Percentiles rank a stretch among this genome's conserved stretches.
Evolutionary conservation across 306 rosid genomes (phyloP).

Genomic region (Glycine latifolia): DNA sequence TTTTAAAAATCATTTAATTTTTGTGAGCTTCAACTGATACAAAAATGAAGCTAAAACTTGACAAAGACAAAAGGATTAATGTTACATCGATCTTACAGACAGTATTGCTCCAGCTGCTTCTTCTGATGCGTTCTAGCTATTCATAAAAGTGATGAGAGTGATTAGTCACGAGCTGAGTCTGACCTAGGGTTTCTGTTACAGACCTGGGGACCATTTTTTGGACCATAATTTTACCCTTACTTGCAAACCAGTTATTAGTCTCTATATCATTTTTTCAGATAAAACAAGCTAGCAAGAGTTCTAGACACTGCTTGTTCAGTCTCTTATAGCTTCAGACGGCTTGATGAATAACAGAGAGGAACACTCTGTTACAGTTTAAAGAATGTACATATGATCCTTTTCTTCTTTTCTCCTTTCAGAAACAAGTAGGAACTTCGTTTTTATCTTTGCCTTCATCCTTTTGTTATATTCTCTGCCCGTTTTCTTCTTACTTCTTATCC

Average conservation of each 20-base stretch:
- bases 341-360: conserved; percentile 33
- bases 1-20: not conserved
- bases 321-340: conserved; percentile 25
- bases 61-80: not conserved
- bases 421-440: not conserved
- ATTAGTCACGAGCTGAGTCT: conserved; percentile 50
- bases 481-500: not conserved
- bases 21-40: not conserved
- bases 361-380: conserved; percentile 29
- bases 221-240: conserved; percentile 28
- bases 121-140: conserved; percentile 37
- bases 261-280: not conserved
- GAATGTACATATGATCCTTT: not conserved
- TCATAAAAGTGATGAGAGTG: conserved; percentile 53
- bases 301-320: no score
- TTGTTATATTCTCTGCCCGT: not conserved
- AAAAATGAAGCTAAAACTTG: not conserved
- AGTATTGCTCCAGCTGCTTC: conserved; percentile 27
- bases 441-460: not conserved
- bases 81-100: not conserved
- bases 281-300: conserved; percentile 19
- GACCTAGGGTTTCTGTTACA: conserved; percentile 48
- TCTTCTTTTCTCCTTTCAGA: conserved; percentile 29
- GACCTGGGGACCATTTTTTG: conserved; percentile 68
- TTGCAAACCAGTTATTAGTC: not conserved